Conservation (phyloP, 495 filamentous ascomycete species). For the Penicillium arizonense region DNA sequence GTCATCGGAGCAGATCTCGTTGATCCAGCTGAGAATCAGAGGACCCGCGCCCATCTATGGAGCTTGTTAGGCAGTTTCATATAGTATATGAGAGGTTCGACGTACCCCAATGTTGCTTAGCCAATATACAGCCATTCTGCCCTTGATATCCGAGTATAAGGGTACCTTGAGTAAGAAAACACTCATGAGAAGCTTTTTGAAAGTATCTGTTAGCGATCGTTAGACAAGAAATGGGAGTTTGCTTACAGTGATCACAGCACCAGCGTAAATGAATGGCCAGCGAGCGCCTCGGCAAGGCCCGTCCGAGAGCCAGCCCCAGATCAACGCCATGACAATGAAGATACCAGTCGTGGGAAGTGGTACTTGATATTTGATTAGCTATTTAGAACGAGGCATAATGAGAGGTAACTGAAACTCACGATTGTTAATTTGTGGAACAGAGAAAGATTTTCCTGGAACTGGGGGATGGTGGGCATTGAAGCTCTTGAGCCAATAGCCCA, state of each 20-base stretch:
- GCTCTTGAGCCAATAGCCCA: conserved; percentile 29
- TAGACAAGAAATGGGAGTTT: not conserved
- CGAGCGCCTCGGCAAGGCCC: conserved; percentile 29
- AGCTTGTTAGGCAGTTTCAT: not conserved
- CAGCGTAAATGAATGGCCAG: conserved; percentile 37
- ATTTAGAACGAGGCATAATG: no score
- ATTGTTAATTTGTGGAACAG: conserved; percentile 21
- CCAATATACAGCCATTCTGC: conserved; percentile 30
- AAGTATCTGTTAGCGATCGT: not conserved
- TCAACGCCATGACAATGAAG: conserved; percentile 30
- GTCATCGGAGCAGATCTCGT: conserved; percentile 29
- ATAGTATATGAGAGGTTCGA: not conserved
- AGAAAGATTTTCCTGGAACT: conserved; percentile 22
- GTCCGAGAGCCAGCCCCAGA: conserved; percentile 38
- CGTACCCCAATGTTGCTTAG: conserved; percentile 22
- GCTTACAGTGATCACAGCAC: conserved; percentile 31
- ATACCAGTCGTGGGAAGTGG: conserved; percentile 24
- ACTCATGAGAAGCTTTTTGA: conserved; percentile 24
- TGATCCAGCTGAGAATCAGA: conserved; percentile 26
- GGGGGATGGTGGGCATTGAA: conserved; percentile 24
- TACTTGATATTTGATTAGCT: conserved; percentile 6
- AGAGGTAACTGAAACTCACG: conserved; percentile 7
- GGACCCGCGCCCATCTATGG: conserved; percentile 21
- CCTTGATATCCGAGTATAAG: conserved; percentile 29
- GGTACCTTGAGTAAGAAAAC: conserved; percentile 34